Base-by-base conservation (phyloP, 2,329 filamentous ascomycete genomes). In the Orbilia brochopaga region DNA sequence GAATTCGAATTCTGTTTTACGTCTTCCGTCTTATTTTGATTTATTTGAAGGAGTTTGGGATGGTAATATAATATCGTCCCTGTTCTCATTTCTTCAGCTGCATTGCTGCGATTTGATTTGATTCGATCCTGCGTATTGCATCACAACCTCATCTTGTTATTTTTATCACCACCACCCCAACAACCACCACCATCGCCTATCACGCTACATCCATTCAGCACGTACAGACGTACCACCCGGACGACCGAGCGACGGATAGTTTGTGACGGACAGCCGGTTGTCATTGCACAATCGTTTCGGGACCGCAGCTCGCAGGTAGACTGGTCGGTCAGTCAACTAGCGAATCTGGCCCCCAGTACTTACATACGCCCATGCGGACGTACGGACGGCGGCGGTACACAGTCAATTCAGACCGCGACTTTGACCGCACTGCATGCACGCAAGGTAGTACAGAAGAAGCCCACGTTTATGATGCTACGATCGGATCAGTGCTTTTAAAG, bases 371-470 rank as follows among this genome's bases (percentile, higher is more conserved):
- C 37, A 42, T 4, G n/a, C 37, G 15, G 37, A 42, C 37, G 15
- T 13, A 42, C 37, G n/a, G 37, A 42, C 37, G 37, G 37, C 37
- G 13, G 5, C 37, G 37, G 37, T 42, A 13, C n/a, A 42, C 37
- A 15, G n/a, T 13, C 27, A 32, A 4, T 32, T 32, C 27, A 42
- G n/a, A 42, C 37, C n/a, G 37, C 37, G 37, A 42, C 37, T 42
- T 17, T 42, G 27, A 32, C 3, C 27, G 27, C 27, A 8, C 27
- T 42, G 37, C 11, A 13, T 42, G 37, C 37, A 42, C 2, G 37
- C 37, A 42, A 42, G 37, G 37, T 42, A 42, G 37, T 42, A 42
- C 37, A 42, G 27, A 42, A 42, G 37, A 42, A 42, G 37, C 37
- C 37, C 37, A 42, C 37, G 37, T 42, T 42, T 32, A 32, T 32